Conservation (phyloP, 1,284 basidiomycete species). For the Leccinum huronense region DNA sequence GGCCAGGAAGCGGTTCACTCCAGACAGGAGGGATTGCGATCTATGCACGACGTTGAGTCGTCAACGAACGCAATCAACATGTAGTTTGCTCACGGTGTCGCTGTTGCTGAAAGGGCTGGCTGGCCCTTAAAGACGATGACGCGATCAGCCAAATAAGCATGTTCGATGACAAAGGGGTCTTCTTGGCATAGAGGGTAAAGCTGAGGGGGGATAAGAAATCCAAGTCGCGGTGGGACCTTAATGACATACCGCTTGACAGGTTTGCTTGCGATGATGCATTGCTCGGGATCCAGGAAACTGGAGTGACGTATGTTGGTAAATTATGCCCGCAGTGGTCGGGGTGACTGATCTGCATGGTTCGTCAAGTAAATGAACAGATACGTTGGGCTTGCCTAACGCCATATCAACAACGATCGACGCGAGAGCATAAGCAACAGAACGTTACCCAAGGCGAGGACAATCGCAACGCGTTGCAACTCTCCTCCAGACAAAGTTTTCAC, state of each 20-base stretch:
- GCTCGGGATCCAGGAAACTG: constrained; percentile 94
- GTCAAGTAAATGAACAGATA: constrained; percentile 84
- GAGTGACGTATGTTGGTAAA: constrained; percentile 18
- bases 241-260: constrained; percentile 84
- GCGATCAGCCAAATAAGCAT: constrained; percentile 95
- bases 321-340: background rate
- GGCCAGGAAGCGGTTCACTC: constrained; percentile 64
- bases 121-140: constrained; percentile 94
- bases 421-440: constrained; percentile 16
- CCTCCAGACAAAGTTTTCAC: constrained; percentile 1
- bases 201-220: constrained; percentile 37
- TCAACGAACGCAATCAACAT: background rate
- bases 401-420: constrained; percentile 5
- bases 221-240: background rate
- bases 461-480: constrained; percentile 75
- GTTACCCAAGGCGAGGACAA: constrained; percentile 80
- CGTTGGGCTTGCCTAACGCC: constrained; percentile 69
- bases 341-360: constrained; percentile 64
- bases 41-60: constrained; percentile 12
- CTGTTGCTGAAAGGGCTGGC: constrained; percentile 80
- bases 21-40: constrained; percentile 54
- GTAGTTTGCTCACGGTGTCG: constrained; percentile 66
- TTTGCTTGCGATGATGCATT: constrained; percentile 95
- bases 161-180: constrained; percentile 96
- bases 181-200: constrained; percentile 92